A percentile compares a stretch with the other conserved stretches of the same genome.
phyloP scores from a whole-genome alignment of 2,329 filamentous ascomycete genomes.

The Beauveria scarabaeidicola region DNA sequence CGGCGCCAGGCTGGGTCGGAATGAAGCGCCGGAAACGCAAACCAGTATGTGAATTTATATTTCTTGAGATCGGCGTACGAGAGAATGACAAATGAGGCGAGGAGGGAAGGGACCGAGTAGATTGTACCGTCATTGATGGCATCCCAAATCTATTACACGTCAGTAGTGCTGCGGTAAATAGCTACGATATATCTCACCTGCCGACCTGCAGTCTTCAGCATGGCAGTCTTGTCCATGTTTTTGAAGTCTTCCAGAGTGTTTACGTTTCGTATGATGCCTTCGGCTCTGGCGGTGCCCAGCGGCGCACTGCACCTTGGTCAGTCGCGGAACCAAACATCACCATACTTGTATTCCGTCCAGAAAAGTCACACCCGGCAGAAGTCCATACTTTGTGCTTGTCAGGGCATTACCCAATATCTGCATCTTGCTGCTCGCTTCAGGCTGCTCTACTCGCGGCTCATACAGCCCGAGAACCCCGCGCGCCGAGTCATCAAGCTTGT shows the following conservation, averaged over 20 bases:
- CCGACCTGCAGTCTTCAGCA: conserved; percentile 69
- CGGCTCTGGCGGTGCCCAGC: conserved; percentile 67
- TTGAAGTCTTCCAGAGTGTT: conserved; percentile 95
- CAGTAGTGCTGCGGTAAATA: neutral
- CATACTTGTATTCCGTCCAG: neutral
- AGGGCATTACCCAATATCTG: conserved; percentile 84
- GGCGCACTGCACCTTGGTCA: conserved; percentile 44
- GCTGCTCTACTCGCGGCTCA: conserved; percentile 67
- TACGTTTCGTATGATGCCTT: conserved; percentile 91
- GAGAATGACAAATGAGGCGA: conserved; percentile 80
- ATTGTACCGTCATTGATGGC: conserved; percentile 95
- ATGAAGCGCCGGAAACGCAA: conserved; percentile 88
- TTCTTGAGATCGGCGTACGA: conserved; percentile 96
- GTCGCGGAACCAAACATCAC: neutral
- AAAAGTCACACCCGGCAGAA: neutral
- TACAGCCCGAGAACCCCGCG: conserved; percentile 82
- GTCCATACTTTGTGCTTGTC: conserved; percentile 68
- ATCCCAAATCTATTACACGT: conserved; percentile 74
- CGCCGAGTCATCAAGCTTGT: conserved; percentile 91
- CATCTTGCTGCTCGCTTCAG: conserved; percentile 75
- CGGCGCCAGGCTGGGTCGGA: conserved; percentile 78
- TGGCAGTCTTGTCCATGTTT: conserved; percentile 67
- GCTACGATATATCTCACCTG: conserved; percentile 46
- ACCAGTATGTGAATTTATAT: conserved; percentile 97
- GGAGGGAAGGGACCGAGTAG: conserved; percentile 84